Percentiles rank a stretch among this genome's conserved stretches.
Evolutionary conservation across 306 rosid species (phyloP).

Genomic region (Glycine tomentella): DNA sequence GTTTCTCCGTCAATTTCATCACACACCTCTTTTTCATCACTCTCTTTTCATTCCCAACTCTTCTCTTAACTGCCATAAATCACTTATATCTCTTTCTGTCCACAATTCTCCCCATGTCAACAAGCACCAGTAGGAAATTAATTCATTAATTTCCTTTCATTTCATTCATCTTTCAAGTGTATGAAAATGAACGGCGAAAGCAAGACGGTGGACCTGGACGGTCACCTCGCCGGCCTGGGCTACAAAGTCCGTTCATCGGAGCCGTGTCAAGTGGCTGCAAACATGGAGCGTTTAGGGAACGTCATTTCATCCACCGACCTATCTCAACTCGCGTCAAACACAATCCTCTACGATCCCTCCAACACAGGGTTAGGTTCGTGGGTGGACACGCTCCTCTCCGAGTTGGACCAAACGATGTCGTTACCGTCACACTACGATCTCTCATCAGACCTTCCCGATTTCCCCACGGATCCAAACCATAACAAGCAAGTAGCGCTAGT

Average conservation of each 20-base stretch:
- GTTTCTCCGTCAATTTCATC: conserved; percentile 32
- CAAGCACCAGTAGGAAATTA: background rate
- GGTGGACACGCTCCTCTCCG: conserved; percentile 85
- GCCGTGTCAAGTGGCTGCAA: background rate
- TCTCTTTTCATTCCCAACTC: background rate
- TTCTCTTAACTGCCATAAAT: too few species aligned
- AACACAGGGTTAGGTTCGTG: conserved; percentile 64
- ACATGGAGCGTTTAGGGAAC: conserved; percentile 69
- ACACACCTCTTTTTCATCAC: conserved; percentile 16
- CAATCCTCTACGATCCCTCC: conserved; percentile 77
- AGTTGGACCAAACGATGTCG: conserved; percentile 57
- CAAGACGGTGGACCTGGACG: conserved; percentile 22
- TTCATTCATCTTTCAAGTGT: too few species aligned
- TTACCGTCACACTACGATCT: conserved; percentile 49
- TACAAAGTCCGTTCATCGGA: background rate
- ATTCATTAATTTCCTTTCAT: too few species aligned
- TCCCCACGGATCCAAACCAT: conserved; percentile 45
- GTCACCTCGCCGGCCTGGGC: background rate
- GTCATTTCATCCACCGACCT: conserved; percentile 42
- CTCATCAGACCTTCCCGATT: conserved; percentile 50
- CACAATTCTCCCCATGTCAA: conserved; percentile 2
- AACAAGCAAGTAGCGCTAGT: conserved; percentile 35
- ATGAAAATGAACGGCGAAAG: conserved; percentile 60
- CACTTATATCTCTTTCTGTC: background rate
- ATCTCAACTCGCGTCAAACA: conserved; percentile 67